Conservation (phyloP, 2,329 filamentous ascomycete species). For the Drechslerella dactyloides region DNA sequence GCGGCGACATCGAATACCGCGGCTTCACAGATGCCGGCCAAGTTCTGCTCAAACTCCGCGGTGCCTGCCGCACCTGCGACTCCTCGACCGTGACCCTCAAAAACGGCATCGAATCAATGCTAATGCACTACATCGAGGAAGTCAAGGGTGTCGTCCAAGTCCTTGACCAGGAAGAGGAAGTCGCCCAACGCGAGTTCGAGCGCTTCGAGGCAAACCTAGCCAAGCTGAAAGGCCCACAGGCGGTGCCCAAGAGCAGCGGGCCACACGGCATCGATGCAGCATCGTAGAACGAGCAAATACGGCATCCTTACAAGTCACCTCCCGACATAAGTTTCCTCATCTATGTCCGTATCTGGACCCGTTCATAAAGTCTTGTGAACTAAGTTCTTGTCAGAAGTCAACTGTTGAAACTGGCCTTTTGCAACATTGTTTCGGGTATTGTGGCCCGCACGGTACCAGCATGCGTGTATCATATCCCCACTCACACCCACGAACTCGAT, state of each 20-base stretch:
- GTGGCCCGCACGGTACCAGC: no score
- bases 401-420: no score
- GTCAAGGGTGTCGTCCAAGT: constrained; percentile 92
- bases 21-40: constrained; percentile 76
- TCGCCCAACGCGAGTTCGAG: constrained; percentile 84
- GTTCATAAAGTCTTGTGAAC: no score
- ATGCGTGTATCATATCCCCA: background rate
- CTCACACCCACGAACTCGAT: no score
- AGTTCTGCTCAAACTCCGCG: constrained; percentile 84
- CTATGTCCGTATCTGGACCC: no score
- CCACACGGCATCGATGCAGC: constrained; percentile 40
- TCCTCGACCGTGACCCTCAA: constrained; percentile 95
- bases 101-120: constrained; percentile 97
- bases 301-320: no score
- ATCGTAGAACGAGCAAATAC: constrained; percentile 4
- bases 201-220: constrained; percentile 88
- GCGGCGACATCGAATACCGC: constrained; percentile 93
- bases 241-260: constrained; percentile 32
- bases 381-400: no score
- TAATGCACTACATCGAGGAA: constrained; percentile 97
- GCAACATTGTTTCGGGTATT: no score
- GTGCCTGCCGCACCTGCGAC: constrained; percentile 93
- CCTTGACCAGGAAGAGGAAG: constrained; percentile 87
- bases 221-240: constrained; percentile 61
- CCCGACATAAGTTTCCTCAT: no score